These are phyloP conservation scores for Sequoiadendron giganteum DNA, from an alignment of 75 land plant species.

Conservation along the genomic window DNA sequence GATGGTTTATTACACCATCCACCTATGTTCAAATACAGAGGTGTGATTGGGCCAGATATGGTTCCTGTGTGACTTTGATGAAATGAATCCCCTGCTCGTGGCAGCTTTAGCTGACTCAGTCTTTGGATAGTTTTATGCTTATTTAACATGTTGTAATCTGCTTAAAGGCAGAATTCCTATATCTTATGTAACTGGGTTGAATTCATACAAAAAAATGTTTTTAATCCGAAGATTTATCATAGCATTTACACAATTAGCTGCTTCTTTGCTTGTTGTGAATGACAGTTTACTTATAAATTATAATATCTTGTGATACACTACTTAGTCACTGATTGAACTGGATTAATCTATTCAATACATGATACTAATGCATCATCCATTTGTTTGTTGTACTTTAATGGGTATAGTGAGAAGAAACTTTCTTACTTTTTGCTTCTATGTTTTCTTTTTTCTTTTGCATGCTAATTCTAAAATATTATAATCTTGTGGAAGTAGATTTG, in stretches of 20 bases:
- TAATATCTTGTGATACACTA: neutral
- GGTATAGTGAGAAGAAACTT: neutral
- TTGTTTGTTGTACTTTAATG: neutral
- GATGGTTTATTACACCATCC: no score
- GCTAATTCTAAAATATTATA: neutral
- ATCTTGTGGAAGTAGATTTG: slow-evolving; percentile 61
- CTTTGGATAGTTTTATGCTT: no score
- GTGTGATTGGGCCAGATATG: no score
- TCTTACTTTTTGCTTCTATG: neutral
- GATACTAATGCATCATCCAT: neutral
- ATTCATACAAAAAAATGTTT: neutral
- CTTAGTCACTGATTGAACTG: neutral
- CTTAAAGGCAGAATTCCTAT: no score
- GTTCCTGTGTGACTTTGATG: no score
- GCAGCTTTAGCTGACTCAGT: no score
- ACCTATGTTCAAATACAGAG: no score
- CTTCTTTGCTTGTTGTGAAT: neutral
- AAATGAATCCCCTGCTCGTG: no score
- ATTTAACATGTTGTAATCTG: no score
- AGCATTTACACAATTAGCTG: neutral
- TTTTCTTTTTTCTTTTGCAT: neutral
- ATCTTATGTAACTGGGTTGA: no score
- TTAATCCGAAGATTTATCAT: neutral
- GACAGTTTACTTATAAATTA: neutral
- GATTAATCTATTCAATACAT: no score